A percentile compares a stretch with the other conserved stretches of the same genome.
Evolutionary conservation across 345 rosid species (phyloP).

Genomic region (Gossypium turneri): DNA sequence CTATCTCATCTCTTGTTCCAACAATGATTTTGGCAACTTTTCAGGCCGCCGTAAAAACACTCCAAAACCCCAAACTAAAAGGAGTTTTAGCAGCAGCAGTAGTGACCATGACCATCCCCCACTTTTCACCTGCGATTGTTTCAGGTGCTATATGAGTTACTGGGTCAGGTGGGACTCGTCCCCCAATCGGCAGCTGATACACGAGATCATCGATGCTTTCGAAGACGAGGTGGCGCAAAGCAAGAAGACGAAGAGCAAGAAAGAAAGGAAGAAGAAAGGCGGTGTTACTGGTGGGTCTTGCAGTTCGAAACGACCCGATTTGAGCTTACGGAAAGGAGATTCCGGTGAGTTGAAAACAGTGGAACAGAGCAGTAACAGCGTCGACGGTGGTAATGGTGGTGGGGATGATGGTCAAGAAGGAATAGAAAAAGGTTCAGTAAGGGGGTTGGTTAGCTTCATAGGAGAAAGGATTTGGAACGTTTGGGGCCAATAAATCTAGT

Average conservation of each 20-base stretch:
- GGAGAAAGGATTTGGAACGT: constrained; percentile 76
- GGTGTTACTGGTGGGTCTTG: constrained; percentile 16
- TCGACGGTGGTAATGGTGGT: background rate
- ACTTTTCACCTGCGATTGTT: constrained; percentile 62
- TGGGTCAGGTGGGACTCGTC: constrained; percentile 86
- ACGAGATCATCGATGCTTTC: constrained; percentile 68
- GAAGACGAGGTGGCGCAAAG: constrained; percentile 43
- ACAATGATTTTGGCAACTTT: constrained; percentile 11
- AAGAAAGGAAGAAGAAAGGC: constrained; percentile 41
- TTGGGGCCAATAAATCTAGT: constrained; percentile 38
- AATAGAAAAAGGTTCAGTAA: constrained; percentile 41
- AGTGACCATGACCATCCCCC: constrained; percentile 39
- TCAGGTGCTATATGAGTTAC: constrained; percentile 69
- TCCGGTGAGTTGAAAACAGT: constrained; percentile 19
- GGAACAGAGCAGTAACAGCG: constrained; percentile 13
- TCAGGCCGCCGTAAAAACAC: constrained; percentile 6
- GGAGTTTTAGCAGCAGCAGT: background rate
- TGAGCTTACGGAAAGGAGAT: constrained; percentile 15
- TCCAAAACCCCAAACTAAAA: constrained; percentile 10
- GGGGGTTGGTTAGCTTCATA: constrained; percentile 50
- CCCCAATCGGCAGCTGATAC: constrained; percentile 67
- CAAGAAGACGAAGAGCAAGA: constrained; percentile 29
- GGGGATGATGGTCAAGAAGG: constrained; percentile 26
- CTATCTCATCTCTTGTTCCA: constrained; percentile 53
- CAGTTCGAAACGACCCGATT: constrained; percentile 28